Evolutionary conservation across 2,329 filamentous ascomycete genomes (phyloP).

Genomic region (Botrytis hyacinthi): DNA sequence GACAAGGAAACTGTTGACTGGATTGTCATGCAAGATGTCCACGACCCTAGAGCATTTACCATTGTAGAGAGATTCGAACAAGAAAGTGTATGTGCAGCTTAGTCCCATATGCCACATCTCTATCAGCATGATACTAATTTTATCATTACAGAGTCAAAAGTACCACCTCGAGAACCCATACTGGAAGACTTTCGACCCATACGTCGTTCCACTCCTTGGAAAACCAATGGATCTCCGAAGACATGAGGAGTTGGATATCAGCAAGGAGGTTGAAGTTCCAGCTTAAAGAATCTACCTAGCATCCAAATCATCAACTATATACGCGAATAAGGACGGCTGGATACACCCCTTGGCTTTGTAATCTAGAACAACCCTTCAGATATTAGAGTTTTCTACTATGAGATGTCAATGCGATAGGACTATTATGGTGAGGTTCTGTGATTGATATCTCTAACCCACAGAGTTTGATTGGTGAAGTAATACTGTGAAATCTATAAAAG

Average conservation of each 20-base stretch:
- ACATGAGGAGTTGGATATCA: conserved; percentile 64
- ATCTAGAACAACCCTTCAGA: background rate
- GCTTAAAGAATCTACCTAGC: background rate
- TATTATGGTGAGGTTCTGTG: background rate
- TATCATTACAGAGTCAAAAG: conserved; percentile 49
- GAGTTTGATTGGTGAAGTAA: background rate
- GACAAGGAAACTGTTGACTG: conserved; percentile 69
- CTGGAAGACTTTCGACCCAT: conserved; percentile 67
- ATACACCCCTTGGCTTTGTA: background rate
- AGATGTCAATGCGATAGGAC: background rate
- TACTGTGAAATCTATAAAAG: background rate
- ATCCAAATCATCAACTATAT: background rate
- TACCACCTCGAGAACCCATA: conserved; percentile 55
- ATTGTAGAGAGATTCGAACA: conserved; percentile 72
- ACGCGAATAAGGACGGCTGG: background rate
- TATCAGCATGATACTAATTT: background rate
- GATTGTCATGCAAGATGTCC: conserved; percentile 75
- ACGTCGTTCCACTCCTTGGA: conserved; percentile 66
- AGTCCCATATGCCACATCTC: conserved; percentile 25
- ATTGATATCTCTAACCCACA: background rate
- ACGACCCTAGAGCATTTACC: conserved; percentile 67
- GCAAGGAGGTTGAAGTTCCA: conserved; percentile 47
- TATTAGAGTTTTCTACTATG: background rate
- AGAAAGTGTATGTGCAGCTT: conserved; percentile 52
- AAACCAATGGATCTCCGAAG: conserved; percentile 67